Conservation (phyloP, 257 asterid species). For the Solanum chaucha region DNA sequence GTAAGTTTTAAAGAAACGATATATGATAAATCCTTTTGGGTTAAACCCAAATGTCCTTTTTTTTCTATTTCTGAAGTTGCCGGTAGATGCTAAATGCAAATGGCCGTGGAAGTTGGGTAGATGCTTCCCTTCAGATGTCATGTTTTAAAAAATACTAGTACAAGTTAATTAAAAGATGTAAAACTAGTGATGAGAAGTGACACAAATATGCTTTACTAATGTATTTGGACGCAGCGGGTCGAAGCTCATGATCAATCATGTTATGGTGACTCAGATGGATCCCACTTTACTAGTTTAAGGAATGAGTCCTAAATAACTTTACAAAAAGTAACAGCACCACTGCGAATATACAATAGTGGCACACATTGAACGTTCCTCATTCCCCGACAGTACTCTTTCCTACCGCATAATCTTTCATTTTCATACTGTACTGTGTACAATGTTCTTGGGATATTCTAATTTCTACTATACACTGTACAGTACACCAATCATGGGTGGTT, state of each 20-base stretch:
- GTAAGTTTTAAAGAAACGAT: not conserved
- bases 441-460: not conserved
- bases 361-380: slow-evolving; percentile 1
- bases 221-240: not conserved
- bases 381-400: not conserved
- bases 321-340: not conserved
- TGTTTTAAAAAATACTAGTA: not conserved
- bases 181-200: not conserved
- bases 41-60: not conserved
- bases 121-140: not conserved
- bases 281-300: not conserved
- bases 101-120: not conserved
- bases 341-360: not conserved
- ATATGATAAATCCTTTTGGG: not conserved
- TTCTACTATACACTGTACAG: not conserved
- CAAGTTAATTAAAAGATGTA: not conserved
- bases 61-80: not conserved
- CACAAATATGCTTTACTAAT: not conserved
- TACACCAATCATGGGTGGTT: not conserved
- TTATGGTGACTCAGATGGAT: not conserved
- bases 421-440: not conserved
- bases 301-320: not conserved
- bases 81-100: not conserved
- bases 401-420: not conserved
- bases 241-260: not conserved